These are phyloP conservation scores for Podila epicladia DNA, from an alignment of 192 early-diverging fungal species.

Conservation along the genomic window DNA sequence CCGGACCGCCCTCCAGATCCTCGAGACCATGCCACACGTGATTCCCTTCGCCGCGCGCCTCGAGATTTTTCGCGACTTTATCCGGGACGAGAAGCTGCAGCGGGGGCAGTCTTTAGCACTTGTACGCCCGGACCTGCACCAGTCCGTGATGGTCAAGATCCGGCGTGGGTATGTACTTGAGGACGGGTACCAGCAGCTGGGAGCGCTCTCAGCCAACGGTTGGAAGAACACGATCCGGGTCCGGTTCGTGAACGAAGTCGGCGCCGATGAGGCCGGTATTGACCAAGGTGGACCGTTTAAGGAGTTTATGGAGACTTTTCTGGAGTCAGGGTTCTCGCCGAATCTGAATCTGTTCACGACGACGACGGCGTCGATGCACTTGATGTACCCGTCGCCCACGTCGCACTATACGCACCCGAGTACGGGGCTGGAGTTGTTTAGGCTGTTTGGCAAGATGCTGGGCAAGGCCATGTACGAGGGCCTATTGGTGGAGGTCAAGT, in stretches of 20 bases:
- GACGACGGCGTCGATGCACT: constrained; percentile 53
- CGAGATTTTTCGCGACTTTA: constrained; percentile 84
- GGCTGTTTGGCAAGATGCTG: constrained; percentile 68
- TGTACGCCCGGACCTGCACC: constrained; percentile 38
- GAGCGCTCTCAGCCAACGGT: constrained; percentile 49
- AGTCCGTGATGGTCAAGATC: constrained; percentile 57
- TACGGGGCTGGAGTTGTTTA: constrained; percentile 54
- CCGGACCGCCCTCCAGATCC: constrained; percentile 62
- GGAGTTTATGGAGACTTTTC: constrained; percentile 64
- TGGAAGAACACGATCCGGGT: constrained; percentile 64
- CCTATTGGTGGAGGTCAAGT: constrained; percentile 66
- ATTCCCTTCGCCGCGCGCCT: constrained; percentile 88
- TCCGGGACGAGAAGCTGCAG: constrained; percentile 66
- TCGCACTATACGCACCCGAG: constrained; percentile 44
- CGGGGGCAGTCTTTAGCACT: constrained; percentile 11
- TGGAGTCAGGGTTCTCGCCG: constrained; percentile 63
- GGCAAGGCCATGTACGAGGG: constrained; percentile 74
- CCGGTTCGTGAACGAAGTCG: constrained; percentile 61
- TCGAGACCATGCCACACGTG: constrained; percentile 87
- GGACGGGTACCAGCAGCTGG: constrained; percentile 71
- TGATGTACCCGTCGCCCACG: constrained; percentile 59
- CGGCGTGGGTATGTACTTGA: constrained; percentile 73
- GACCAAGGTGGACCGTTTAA: constrained; percentile 90
- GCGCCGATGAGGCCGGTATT: constrained; percentile 76
- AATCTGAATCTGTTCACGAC: constrained; percentile 59